Conservation (phyloP, 106 monocot species). For the Allium cepa region DNA sequence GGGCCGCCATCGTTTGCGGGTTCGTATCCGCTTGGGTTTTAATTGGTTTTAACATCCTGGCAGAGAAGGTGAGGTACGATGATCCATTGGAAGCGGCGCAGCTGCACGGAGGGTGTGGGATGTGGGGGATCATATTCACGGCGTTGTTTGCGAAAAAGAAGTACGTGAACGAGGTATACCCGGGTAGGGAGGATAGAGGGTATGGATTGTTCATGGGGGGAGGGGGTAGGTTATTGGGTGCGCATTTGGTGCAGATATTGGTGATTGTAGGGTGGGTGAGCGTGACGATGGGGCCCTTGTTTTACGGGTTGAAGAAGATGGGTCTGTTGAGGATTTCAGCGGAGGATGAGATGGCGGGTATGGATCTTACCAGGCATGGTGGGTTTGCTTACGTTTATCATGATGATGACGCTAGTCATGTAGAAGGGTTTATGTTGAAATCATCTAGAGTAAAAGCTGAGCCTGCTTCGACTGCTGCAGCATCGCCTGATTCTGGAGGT, state of each 20-base stretch:
- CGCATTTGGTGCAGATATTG: slow-evolving; percentile 19
- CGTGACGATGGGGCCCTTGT: slow-evolving; percentile 23
- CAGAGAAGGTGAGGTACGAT: slow-evolving; percentile 16
- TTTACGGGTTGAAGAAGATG: slow-evolving; percentile 16
- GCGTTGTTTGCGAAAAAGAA: slow-evolving; percentile 27
- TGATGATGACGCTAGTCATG: slow-evolving; percentile 9
- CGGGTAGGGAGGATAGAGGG: neutral
- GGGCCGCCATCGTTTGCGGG: slow-evolving; percentile 6
- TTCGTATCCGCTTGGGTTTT: slow-evolving; percentile 3
- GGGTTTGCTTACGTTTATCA: slow-evolving; percentile 32
- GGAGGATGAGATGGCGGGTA: slow-evolving; percentile 37
- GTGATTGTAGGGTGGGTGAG: slow-evolving; percentile 33
- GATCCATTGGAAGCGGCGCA: slow-evolving; percentile 42
- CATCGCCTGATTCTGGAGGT: too few relatives aligned
- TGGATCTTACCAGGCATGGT: slow-evolving; percentile 32
- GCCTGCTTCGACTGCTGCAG: neutral
- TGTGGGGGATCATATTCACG: slow-evolving; percentile 39
- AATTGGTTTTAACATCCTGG: neutral
- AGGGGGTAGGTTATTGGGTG: slow-evolving; percentile 18
- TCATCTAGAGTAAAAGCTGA: neutral
- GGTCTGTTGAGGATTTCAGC: slow-evolving; percentile 23
- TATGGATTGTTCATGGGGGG: slow-evolving; percentile 38
- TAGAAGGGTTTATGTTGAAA: neutral
- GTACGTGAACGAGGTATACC: slow-evolving; percentile 28
- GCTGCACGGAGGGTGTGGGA: slow-evolving; percentile 35